Base-by-base conservation (phyloP, 768 basidiomycete genomes). In the Boletus reticuloceps region DNA sequence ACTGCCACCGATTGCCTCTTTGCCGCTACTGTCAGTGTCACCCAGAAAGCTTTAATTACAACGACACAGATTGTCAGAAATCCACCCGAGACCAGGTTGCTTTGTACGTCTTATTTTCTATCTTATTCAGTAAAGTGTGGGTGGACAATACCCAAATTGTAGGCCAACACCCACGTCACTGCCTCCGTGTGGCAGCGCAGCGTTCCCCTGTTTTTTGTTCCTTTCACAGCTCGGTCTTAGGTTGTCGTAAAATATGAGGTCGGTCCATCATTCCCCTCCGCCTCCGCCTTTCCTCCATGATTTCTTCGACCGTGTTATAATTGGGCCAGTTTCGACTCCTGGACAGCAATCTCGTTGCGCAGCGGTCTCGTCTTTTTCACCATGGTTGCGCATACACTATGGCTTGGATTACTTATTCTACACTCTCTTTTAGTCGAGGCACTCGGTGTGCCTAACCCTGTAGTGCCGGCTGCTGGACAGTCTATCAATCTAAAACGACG, bases 401-500 rank as follows among this genome's bases (percentile, higher is more conserved):
- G 43, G n/a, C n/a, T 63, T 47, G 50, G 41, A 19, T 53, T 58
- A 2, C 32, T 65, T 19, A 20, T 54, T 46, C 47, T 68, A 5
- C 37, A 58, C 12, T 58, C 31, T 38, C 44, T 59, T 49, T 50
- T 51, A 43, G 55, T 48, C 4, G 47, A 45, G 27, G 64, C 49
- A 8, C 25, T 66, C 34, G 59, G 58, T 6, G 48, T 40, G 36
- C 62, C 60, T 58, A 54, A 39, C 22, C 49, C 32, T 41, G 8
- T 38, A 4, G 41, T 20, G 6, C 40, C 52, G 47, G 22, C 57
- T 66, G 58, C 42, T 52, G 60, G 64, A 32, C 67, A 62, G 58
- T 60, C 55, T n/a, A 52, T 70, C n/a, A 9, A 47, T 44, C 55
- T 69, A 1, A 66, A 42, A 52, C 58, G 58, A 36, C 55, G 55